Base-by-base conservation (phyloP, 1,139 yeast species). In the Debaryomycetaceae sp. region DNA sequence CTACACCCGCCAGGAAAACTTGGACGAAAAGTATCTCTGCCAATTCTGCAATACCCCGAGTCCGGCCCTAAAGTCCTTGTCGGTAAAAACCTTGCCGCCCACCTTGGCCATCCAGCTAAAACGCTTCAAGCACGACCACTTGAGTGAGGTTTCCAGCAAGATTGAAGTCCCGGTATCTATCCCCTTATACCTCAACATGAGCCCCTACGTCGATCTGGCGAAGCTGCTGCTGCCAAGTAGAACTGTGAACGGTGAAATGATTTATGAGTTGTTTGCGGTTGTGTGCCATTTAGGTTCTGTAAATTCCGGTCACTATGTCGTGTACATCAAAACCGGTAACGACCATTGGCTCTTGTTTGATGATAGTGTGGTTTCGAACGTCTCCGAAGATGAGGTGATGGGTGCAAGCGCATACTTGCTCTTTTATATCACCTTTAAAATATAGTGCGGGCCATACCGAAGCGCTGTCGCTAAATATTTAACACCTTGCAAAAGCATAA, bases 231-330 rank as follows among this genome's bases (percentile, higher is more conserved):
- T 45, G 36, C 25, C 45, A 11, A 40, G 37, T 13, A 33, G 36
- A 13, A 25, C 31, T 0, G 39, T 44, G 12, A 53, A 49, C 28
- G 50, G 49, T 4, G 46, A 48, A 29, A 55, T 73, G 23, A 53
- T 69, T 2, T 87, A 80, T 52, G 95, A 87, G 51, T 62, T 90
- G 27, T 83, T 77, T 54, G 95, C 92, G 2, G 73, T 86, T 24
- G 78, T 90, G 8, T 76, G 87, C 44, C 98, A 90, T 50, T 76
- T 76, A 27, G 98, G 98, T 1, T 77, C 90, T 16, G 92, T 87
- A 4, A 83, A 85, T 47, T 90, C 96, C 2, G 98, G 98, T 10
- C 98, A 90, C 53, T 90, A 90, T 49, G 70, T 87, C 13, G 81
- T 92, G 15, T 69, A 78, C 42, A 68, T 82, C 37, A 87, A 86